Evolutionary conservation across 768 basidiomycete genomes (phyloP).

Genomic region (Rhizopogon salebrosus): DNA sequence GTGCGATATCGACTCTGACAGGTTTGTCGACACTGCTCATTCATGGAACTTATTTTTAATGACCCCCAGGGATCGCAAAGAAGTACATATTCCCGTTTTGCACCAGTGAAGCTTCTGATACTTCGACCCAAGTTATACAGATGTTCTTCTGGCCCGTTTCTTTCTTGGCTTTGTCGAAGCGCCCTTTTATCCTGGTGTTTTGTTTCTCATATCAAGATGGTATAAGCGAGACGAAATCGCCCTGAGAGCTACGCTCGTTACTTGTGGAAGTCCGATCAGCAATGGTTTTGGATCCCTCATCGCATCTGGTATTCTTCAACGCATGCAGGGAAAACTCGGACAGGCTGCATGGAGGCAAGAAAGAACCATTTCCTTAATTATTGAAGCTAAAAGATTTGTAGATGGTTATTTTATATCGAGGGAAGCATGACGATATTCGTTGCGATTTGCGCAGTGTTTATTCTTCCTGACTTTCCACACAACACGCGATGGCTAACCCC

Average conservation of each 20-base stretch:
- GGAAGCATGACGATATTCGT: conserved; percentile 28
- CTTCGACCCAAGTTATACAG: conserved; percentile 5
- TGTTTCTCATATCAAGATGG: conserved; percentile 34
- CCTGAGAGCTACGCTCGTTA: conserved; percentile 29
- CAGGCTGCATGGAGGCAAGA: conserved; percentile 35
- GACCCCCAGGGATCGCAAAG: neutral
- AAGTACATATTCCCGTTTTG: neutral
- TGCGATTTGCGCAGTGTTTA: conserved; percentile 27
- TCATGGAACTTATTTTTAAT: neutral
- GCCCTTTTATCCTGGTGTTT: conserved; percentile 22
- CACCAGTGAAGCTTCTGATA: neutral
- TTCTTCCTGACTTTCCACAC: conserved; percentile 35
- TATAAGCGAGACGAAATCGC: conserved; percentile 36
- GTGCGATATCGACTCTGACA: conserved; percentile 31
- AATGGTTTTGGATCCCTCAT: conserved; percentile 44
- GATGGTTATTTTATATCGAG: conserved; percentile 24
- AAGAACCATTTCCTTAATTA: neutral
- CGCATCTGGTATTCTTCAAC: conserved; percentile 37
- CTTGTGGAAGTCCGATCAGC: conserved; percentile 34
- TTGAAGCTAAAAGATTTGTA: neutral
- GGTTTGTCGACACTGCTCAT: conserved; percentile 14
- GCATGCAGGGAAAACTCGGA: conserved; percentile 37
- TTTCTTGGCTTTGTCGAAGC: conserved; percentile 36
- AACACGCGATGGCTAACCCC: conserved; percentile 27
- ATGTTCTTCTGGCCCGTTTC: conserved; percentile 32